Evolutionary conservation across 2,329 filamentous ascomycete species (phyloP), one percentile per base, ranked within the genome.

Genomic region (Pseudocercospora cruenta): DNA sequence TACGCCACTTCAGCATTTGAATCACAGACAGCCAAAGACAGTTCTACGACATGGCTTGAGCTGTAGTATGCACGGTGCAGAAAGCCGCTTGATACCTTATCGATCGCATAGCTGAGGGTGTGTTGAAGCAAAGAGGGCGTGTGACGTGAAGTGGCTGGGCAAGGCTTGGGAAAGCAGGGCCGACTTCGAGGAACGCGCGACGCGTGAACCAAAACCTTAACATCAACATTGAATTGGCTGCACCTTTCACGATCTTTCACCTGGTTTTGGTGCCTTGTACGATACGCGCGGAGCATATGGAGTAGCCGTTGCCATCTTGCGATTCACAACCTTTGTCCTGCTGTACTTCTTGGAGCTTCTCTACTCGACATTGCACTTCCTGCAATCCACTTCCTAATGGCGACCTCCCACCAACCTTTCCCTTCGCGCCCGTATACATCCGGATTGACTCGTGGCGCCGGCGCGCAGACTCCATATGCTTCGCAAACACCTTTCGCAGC

Each of bases 401-500:
- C 85, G 70, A 84, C 82, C 75, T 83, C 82, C 65, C 83, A 85
- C 69, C 84, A 85, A 73, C 80, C 83, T 58, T 87, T 88, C 74
- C 83, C 83, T 62, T 80, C 84, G 60, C 84, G 86, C 71, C 81
- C 82, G 70, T 84, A 84, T 71, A 83, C 82, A 71, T 72, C 78
- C 36, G 82, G 82, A 66, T 82, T 87, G 71, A 61, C 65, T 49
- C 69, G 69, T 62, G 80, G 70, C 77, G 69, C 70, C 62, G 70
- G 67, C 31, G 69, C 79, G 60, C 77, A 77, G 51, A 70, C 81
- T 75, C 72, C 68, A 36, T 76, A 74, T 60, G 70, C 69, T 26
- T 62, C 68, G 12, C 70, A 73, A 53, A 74, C 74, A 39, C 71
- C 73, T n/a, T 77, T 73, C 65, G 70, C 79, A 73, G 69, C 78